Evolutionary conservation across 2,329 filamentous ascomycete genomes (phyloP), one percentile per base, ranked within the genome.

Genomic region (Colletotrichum costaricense): DNA sequence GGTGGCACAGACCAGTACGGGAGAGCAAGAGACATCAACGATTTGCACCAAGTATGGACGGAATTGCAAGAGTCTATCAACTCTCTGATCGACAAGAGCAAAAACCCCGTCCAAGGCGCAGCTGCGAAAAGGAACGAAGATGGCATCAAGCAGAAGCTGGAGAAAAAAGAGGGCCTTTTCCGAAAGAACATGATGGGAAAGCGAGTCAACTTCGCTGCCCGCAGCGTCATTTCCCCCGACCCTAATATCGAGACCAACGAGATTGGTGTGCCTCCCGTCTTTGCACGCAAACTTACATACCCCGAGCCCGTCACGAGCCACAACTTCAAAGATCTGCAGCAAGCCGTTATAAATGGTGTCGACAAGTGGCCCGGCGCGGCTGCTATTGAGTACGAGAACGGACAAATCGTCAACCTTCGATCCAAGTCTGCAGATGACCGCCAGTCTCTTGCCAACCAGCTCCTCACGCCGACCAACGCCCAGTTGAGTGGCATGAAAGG

Each of bases 141-240:
- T 75, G 97, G 97, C 77, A 97, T 99, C 85, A 99, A 99, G 85
- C 97, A 99, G 81, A 93, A 95, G 80, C 88, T 99, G 33, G 97
- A 99, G 84, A 99, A 99, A 88, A 99, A 99, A 84, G 97, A 99
- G 80, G 97, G 97, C 76, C 88, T 99, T 35, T 99, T 99, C 87
- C 90, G 97, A 78, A 98, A 98, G 87, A 98, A 99, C 84, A 98
- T 99, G 97, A 99, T 99, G 97, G 97, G 97, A 74, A 99, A 99
- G 88, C 95, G 97, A 87, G 97, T 99, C 85, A 98, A 99, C 83
- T 98, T 97, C 81, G 97, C 97, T 63, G 97, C 97, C 49, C 93
- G 97, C 82, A 97, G 94, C 88, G 97, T 99, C 81, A 99, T 99
- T 78, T 98, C 96, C 11, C 97, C 97, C 0, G 97, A 99, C 80